Evolutionary conservation across 352 stramenopile species (phyloP).

Genomic region (Globisporangium carolinianum): DNA sequence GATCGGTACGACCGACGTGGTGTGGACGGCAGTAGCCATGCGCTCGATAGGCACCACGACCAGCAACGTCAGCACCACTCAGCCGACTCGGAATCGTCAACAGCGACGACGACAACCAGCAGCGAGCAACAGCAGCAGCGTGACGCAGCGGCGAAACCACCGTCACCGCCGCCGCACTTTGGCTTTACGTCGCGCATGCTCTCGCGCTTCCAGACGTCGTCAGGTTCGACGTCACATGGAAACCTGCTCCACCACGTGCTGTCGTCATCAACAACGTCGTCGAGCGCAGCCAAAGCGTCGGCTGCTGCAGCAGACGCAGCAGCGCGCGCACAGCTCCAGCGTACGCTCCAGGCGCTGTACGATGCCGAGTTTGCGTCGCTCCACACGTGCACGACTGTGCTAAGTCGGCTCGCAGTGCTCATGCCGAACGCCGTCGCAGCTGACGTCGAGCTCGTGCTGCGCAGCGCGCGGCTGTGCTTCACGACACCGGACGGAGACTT

Average conservation of each 20-base stretch:
- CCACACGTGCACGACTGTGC: conserved; percentile 40
- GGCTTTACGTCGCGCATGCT: conserved; percentile 70
- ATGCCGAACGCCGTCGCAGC: conserved; percentile 29
- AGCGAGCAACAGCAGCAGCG: neutral
- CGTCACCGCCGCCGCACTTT: conserved; percentile 20
- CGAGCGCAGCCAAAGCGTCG: neutral
- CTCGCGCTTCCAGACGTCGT: conserved; percentile 51
- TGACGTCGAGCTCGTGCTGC: conserved; percentile 29
- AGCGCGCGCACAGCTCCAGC: conserved; percentile 26
- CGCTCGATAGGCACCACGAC: neutral
- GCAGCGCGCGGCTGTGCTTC: conserved; percentile 35
- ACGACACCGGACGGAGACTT: conserved; percentile 61
- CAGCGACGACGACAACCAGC: neutral
- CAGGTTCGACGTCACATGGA: conserved; percentile 26
- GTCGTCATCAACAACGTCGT: conserved; percentile 20
- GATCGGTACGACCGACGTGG: neutral
- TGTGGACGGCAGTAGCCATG: too few species aligned
- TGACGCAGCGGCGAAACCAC: conserved; percentile 1
- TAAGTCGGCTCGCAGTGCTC: conserved; percentile 55
- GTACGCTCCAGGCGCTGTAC: conserved; percentile 44
- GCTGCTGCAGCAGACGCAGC: conserved; percentile 7
- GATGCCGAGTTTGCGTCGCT: conserved; percentile 55
- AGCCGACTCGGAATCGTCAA: neutral
- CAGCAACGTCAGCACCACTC: neutral
- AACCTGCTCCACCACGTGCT: conserved; percentile 57